Percentiles rank a stretch among this genome's conserved stretches.
Conservation (phyloP, 1,139 yeast species). For the Sugiyamaella grinbergsii region DNA sequence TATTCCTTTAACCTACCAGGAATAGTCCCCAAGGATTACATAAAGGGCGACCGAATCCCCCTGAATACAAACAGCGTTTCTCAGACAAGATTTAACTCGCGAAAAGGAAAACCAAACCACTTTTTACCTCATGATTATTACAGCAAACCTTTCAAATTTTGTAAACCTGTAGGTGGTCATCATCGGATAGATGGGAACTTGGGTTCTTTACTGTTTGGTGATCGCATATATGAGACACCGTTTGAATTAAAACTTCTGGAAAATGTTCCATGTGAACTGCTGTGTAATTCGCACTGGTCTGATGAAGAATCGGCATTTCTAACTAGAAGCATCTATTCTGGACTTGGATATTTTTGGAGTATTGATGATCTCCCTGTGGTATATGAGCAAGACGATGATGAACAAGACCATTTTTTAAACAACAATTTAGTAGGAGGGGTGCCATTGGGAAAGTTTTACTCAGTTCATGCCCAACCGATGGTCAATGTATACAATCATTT, state of each 20-base stretch:
- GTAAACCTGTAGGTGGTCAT: constrained; percentile 65
- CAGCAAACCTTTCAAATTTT: constrained; percentile 78
- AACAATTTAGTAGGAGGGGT: constrained; percentile 76
- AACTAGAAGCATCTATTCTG: constrained; percentile 69
- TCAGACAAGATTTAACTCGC: constrained; percentile 37
- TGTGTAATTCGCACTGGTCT: constrained; percentile 63
- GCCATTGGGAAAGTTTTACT: constrained; percentile 56
- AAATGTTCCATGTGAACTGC: constrained; percentile 60
- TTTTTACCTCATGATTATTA: constrained; percentile 64
- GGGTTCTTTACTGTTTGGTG: constrained; percentile 93
- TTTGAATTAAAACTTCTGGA: constrained; percentile 77
- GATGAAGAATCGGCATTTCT: constrained; percentile 71
- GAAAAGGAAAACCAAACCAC: constrained; percentile 24
- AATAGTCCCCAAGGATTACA: constrained; percentile 87
- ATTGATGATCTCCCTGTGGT: constrained; percentile 96
- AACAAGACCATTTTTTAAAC: constrained; percentile 22
- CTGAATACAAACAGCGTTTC: constrained; percentile 85
- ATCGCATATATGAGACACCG: constrained; percentile 91
- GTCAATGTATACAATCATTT: constrained; percentile 77
- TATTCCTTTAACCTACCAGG: constrained; percentile 87
- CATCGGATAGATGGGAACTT: constrained; percentile 81
- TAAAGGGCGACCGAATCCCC: constrained; percentile 69
- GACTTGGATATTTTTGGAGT: constrained; percentile 86
- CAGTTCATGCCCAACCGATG: constrained; percentile 48
- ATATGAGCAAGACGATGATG: constrained; percentile 48